Evolutionary conservation across 2,329 filamentous ascomycete species (phyloP), one percentile per base, ranked within the genome.

Genomic region (Penicillium decumbens): DNA sequence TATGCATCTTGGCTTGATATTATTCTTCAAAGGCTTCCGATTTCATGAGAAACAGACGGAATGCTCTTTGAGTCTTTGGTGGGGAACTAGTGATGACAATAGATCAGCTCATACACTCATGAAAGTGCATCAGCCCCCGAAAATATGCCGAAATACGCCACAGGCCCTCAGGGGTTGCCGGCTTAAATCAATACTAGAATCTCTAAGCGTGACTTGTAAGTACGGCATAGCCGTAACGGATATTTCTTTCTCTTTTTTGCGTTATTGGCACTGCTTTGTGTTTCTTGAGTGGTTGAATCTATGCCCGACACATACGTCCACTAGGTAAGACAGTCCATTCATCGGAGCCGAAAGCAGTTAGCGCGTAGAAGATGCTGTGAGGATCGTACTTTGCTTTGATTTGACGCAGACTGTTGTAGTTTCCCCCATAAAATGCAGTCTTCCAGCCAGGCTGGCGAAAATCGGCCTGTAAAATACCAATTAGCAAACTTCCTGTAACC

Each of bases 381-480:
- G 49, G 49, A 24, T 51, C 49, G 20, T 51, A 51, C 15, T 51
- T 51, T n/a, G 49, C 49, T 28, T 51, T 51, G n/a, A 51, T 43
- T 15, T 33, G 28, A 7, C 42, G 37, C 12, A 51, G 28, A n/a
- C 10, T 23, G 8, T 47, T 4, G 13, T 51, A 48, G 30, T 51
- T 51, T 8, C 37, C 28, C 9, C 49, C 49, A 39, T 51, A 51
- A 15, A 51, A 51, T 2, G 45, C 45, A 32, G 39, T 29, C 38
- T 51, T 37, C 24, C 43, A 51, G 23, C 45, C 24, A 5, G 37
- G 45, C 32, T 51, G 49, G 25, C 38, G 38, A 41, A 46, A 50
- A 24, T 50, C 43, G 32, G 33, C 47, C 47, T 49, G 43, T 20
- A 6, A n/a, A 7, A 18, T 12, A 37, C 15, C 6, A 15, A 10